These are phyloP conservation scores for Fagopyrum homotropicum DNA, from an alignment of 148 eudicot genomes.

Conservation along the genomic window DNA sequence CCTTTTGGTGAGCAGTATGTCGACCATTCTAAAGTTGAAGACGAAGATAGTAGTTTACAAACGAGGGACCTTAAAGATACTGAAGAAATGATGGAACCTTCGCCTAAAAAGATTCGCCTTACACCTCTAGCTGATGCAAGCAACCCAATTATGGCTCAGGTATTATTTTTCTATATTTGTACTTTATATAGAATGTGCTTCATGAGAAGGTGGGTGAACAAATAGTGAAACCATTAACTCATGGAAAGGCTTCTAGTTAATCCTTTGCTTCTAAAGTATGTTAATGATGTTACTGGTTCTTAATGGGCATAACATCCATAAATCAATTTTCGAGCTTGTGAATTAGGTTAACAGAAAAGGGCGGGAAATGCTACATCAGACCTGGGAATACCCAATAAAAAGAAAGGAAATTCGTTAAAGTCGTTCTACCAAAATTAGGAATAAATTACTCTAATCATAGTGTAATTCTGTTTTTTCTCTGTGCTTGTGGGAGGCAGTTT, in stretches of 20 bases:
- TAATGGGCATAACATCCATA: neutral
- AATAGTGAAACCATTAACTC: neutral
- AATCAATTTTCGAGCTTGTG: neutral
- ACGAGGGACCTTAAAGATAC: conserved; percentile 27
- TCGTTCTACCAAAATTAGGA: too few relatives aligned
- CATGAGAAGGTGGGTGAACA: neutral
- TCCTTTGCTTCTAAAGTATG: neutral
- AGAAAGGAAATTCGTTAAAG: too few relatives aligned
- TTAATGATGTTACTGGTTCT: neutral
- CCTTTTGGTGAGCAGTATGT: conserved; percentile 87
- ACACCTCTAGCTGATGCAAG: conserved; percentile 90
- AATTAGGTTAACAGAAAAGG: neutral
- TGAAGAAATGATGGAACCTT: conserved; percentile 29
- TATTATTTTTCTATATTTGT: conserved; percentile 17
- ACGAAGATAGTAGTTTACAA: conserved; percentile 29
- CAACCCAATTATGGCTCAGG: conserved; percentile 99
- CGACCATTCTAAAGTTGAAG: conserved; percentile 44
- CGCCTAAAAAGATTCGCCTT: conserved; percentile 57
- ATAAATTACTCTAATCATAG: too few relatives aligned
- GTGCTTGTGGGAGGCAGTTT: too few relatives aligned
- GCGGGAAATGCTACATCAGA: neutral
- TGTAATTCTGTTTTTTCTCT: too few relatives aligned
- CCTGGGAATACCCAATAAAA: neutral
- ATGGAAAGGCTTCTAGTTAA: neutral
- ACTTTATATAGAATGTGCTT: neutral